Percentiles rank a stretch among this genome's conserved stretches.
These are phyloP conservation scores for Phytopythium chamaehyphon DNA, from an alignment of 352 stramenopile species.

Conservation along the genomic window DNA sequence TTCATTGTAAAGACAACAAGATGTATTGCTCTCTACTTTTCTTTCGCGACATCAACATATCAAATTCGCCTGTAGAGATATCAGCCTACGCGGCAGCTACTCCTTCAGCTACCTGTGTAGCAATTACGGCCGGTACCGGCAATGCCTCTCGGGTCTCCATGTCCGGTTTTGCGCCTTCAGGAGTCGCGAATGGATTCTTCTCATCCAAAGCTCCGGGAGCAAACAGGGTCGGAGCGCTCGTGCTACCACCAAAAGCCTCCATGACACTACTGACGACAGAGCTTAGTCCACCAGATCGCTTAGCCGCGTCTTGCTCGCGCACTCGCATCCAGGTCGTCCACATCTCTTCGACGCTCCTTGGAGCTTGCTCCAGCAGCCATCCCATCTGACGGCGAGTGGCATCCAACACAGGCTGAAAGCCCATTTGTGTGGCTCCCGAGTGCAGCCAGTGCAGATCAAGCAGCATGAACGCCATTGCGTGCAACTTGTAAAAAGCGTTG, in stretches of 20 bases:
- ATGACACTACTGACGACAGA: constrained; percentile 15
- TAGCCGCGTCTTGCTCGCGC: constrained; percentile 62
- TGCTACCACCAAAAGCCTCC: constrained; percentile 5
- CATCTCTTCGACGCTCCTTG: constrained; percentile 71
- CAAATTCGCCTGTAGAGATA: background rate
- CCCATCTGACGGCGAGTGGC: constrained; percentile 74
- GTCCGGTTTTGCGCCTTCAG: background rate
- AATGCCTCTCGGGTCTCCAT: no score
- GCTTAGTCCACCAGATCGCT: constrained; percentile 26
- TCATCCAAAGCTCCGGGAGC: background rate
- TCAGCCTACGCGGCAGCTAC: no score
- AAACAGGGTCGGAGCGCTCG: background rate
- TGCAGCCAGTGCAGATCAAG: constrained; percentile 80
- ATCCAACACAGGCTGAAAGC: constrained; percentile 77
- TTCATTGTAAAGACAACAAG: constrained; percentile 7
- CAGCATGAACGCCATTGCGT: constrained; percentile 85
- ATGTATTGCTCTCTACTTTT: constrained; percentile 12
- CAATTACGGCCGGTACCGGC: no score
- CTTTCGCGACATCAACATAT: constrained; percentile 3
- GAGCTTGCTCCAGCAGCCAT: constrained; percentile 76
- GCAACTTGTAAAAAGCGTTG: constrained; percentile 66
- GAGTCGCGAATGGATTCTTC: background rate
- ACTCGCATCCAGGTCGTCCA: constrained; percentile 84
- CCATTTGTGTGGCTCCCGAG: constrained; percentile 79
- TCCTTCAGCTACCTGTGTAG: no score